These are phyloP conservation scores for Candida tallmaniae DNA, from an alignment of 805 yeast genomes.

Conservation along the genomic window DNA sequence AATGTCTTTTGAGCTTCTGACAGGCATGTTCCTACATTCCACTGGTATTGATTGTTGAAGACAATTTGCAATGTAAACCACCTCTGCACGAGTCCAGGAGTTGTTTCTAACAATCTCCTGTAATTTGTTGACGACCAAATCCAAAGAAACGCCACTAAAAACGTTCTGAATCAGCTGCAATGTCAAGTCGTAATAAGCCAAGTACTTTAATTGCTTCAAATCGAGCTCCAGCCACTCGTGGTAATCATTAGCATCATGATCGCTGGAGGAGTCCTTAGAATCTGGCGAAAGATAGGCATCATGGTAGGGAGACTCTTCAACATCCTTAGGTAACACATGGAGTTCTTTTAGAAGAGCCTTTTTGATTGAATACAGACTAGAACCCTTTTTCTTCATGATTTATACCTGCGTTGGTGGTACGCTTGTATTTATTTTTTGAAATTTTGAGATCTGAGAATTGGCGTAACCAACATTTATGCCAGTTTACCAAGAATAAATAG, in stretches of 20 bases:
- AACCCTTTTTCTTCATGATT: too few species aligned
- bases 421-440: too few species aligned
- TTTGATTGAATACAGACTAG: too few species aligned
- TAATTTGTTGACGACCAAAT: not conserved
- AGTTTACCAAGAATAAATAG: too few species aligned
- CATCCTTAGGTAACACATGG: too few species aligned
- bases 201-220: constrained; percentile 4
- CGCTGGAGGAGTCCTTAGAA: constrained; percentile 12
- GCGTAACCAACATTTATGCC: too few species aligned
- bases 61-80: constrained; percentile 5
- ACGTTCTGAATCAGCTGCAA: constrained; percentile 1
- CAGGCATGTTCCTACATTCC: constrained; percentile 1
- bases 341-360: too few species aligned
- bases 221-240: constrained; percentile 5
- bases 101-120: not conserved
- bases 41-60: not conserved
- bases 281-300: constrained; percentile 13
- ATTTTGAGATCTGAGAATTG: too few species aligned
- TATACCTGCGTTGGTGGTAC: too few species aligned
- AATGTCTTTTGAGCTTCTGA: constrained; percentile 2
- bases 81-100: constrained; percentile 9
- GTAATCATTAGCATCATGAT: constrained; percentile 7
- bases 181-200: constrained; percentile 11
- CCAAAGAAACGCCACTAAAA: constrained; percentile 5
- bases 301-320: too few species aligned